Conservation (phyloP, 2,329 filamentous ascomycete genomes). For the Neophaeococcomyces mojaviensis region DNA sequence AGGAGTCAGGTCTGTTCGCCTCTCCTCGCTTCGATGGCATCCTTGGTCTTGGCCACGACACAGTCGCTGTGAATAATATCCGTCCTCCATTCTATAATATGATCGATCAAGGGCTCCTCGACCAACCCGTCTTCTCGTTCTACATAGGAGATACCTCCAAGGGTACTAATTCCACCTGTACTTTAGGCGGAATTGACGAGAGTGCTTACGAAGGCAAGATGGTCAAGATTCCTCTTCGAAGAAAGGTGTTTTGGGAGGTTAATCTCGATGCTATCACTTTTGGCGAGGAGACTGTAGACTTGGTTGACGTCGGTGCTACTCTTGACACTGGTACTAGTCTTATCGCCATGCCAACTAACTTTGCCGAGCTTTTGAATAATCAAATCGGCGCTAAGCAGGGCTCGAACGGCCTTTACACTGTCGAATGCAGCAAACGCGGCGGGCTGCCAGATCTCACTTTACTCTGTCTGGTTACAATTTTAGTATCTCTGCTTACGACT, state of each 20-base stretch:
- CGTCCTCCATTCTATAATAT: constrained; percentile 95
- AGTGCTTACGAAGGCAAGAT: constrained; percentile 78
- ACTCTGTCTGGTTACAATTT: constrained; percentile 88
- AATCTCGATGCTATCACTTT: constrained; percentile 88
- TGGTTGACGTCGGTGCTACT: constrained; percentile 91
- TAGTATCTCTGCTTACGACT: constrained; percentile 79
- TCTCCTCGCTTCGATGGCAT: constrained; percentile 98
- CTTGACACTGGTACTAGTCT: constrained; percentile 97
- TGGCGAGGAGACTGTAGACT: constrained; percentile 74
- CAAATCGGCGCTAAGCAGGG: constrained; percentile 98
- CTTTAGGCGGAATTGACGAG: constrained; percentile 83
- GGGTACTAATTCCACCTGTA: constrained; percentile 71
- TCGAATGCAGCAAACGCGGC: constrained; percentile 80
- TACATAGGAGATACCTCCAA: constrained; percentile 74
- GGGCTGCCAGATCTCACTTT: constrained; percentile 86
- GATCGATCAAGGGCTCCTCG: constrained; percentile 79
- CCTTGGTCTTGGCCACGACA: constrained; percentile 86
- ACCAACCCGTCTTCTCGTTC: constrained; percentile 92
- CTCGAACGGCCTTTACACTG: constrained; percentile 91
- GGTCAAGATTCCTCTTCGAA: constrained; percentile 85
- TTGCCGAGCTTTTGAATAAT: constrained; percentile 93
- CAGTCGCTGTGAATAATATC: constrained; percentile 90
- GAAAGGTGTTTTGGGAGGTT: constrained; percentile 99
- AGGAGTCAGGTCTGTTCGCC: constrained; percentile 92
- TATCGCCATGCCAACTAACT: constrained; percentile 82